These are phyloP conservation scores for Quercus wislizeni DNA, from an alignment of 306 rosid species.

Conservation along the genomic window DNA sequence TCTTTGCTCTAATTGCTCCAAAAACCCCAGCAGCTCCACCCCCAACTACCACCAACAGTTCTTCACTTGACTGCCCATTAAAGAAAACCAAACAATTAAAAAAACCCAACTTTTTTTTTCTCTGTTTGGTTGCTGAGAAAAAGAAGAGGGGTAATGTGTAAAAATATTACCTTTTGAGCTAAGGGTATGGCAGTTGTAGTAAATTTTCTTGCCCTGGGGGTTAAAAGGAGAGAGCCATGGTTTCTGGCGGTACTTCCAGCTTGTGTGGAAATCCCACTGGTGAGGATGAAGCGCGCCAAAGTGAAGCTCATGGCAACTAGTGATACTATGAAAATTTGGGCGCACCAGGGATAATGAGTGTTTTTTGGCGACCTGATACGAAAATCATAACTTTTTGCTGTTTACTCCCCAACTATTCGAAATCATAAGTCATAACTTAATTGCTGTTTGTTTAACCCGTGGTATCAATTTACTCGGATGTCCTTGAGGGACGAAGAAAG, in stretches of 20 bases:
- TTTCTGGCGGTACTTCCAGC: constrained; percentile 2
- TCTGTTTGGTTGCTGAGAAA: background rate
- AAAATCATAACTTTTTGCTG: too few species aligned
- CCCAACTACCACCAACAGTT: constrained; percentile 76
- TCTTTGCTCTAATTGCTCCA: constrained; percentile 89
- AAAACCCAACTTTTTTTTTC: background rate
- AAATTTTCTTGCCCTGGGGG: constrained; percentile 17
- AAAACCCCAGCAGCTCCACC: constrained; percentile 96
- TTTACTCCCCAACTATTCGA: too few species aligned
- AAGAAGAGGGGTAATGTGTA: background rate
- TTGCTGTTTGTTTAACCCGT: too few species aligned
- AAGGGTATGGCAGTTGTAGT: constrained; percentile 27
- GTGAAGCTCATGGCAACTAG: constrained; percentile 22
- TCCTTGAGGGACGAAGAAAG: rapidly evolving
- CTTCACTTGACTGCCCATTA: constrained; percentile 50
- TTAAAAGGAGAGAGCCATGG: constrained; percentile 8
- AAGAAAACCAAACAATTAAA: background rate
- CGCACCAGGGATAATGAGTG: background rate
- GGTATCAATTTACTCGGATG: too few species aligned
- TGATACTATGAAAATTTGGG: background rate
- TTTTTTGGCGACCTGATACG: too few species aligned
- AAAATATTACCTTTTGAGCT: constrained; percentile 40
- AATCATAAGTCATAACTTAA: too few species aligned
- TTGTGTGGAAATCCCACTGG: constrained; percentile 21
- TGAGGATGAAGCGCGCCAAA: constrained; percentile 33